These are phyloP conservation scores for Penicillium argentinense DNA, from an alignment of 495 filamentous ascomycete species.

Conservation along the genomic window DNA sequence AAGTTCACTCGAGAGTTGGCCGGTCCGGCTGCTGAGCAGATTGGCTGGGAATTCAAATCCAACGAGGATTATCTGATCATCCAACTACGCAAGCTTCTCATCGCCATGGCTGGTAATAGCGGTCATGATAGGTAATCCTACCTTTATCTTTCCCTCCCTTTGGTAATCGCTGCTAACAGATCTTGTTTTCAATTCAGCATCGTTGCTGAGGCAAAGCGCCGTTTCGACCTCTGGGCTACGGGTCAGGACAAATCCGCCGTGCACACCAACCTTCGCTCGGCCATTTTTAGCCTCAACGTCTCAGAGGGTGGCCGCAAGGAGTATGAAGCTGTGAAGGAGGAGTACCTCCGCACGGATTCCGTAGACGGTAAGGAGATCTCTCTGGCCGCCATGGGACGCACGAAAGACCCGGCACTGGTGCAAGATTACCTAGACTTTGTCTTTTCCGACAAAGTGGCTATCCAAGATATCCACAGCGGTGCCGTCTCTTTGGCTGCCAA, in stretches of 20 bases:
- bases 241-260: conserved; percentile 66
- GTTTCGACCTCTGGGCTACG: conserved; percentile 72
- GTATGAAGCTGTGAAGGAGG: conserved; percentile 74
- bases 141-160: not conserved
- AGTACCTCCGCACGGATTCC: conserved; percentile 76
- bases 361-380: conserved; percentile 89
- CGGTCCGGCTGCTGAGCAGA: conserved; percentile 65
- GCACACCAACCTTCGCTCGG: conserved; percentile 74
- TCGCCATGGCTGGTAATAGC: conserved; percentile 68
- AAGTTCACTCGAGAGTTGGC: conserved; percentile 72
- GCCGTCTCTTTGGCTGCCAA: conserved; percentile 71
- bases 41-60: conserved; percentile 80
- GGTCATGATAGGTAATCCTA: conserved; percentile 64
- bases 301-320: conserved; percentile 62
- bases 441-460: conserved; percentile 71
- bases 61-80: conserved; percentile 79
- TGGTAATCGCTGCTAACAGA: not conserved
- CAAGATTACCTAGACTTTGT: conserved; percentile 72
- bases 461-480: conserved; percentile 85
- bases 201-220: conserved; percentile 65
- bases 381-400: conserved; percentile 72
- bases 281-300: conserved; percentile 78
- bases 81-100: conserved; percentile 77
- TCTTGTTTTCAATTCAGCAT: conserved; percentile 45
- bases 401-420: conserved; percentile 66